Base-by-base conservation (phyloP, 805 yeast species). In the Lachancea waltii region DNA sequence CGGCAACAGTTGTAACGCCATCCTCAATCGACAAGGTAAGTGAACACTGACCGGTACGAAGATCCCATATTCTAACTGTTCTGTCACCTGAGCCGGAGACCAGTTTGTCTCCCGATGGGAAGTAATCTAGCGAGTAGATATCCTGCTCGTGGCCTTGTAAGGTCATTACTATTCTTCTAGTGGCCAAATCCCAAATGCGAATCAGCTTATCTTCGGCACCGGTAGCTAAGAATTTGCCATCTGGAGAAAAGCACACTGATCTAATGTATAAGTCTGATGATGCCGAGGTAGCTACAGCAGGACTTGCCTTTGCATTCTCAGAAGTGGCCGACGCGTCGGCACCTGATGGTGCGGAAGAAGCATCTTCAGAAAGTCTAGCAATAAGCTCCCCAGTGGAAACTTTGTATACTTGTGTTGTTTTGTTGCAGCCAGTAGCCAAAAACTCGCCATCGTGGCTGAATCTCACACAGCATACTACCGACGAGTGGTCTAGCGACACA, bases 1-100 rank as follows among this genome's bases (percentile, higher is more conserved):
- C 90, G 15, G 97, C 95, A 32, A 90, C 97, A 0, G 98, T 90
- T 40, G 98, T 90, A 38, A 90, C 97, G 51, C 98, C 98, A 61
- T 90, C 97, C 64, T 90, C 97, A 53, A 90, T 89, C 13, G 87
- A 77, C 48, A 90, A 70, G 33, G 95, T 87, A 55, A 87, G 71
- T 16, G 87, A 79, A 61, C 95, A 85, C 65, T 85, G 87, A 17
- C 95, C 92, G 27, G 86, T 75, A 51, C 84, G 53, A 58, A 89
- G 74, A 63, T 90, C 96, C 98, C 98, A 90, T 56, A 92, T 82
- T 60, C 96, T 76, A 24, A 90, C 97, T 13, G 96, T 86, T 54
- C 95, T 77, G 65, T 90, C 98, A 41, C 98, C 98, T 11, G 94
- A 81, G 26, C 98, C 98, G 14, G 95, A 82, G 20, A 90, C 96